phyloP scores from a whole-genome alignment of 768 basidiomycete genomes.

The Cantharellus anzutake region DNA sequence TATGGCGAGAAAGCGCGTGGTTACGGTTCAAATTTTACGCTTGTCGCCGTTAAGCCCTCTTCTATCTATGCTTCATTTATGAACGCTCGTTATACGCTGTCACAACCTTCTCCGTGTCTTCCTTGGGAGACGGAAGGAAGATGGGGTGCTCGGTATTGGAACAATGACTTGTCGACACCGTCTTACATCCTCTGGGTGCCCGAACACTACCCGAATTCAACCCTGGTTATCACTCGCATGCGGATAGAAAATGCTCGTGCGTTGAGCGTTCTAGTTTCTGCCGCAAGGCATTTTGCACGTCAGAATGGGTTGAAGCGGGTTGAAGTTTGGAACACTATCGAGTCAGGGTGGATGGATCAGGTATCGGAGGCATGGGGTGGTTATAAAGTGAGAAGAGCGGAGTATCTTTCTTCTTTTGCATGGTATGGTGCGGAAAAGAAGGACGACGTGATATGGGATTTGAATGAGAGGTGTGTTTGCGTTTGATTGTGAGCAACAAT shows the following conservation, averaged over 20 bases:
- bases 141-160: neutral
- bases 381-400: conserved; percentile 7
- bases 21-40: neutral
- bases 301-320: conserved; percentile 20
- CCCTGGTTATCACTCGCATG: conserved; percentile 29
- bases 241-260: conserved; percentile 13
- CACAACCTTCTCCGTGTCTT: neutral
- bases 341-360: conserved; percentile 13
- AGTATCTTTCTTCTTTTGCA: conserved; percentile 26
- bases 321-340: conserved; percentile 27
- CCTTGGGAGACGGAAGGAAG: neutral
- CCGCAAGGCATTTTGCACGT: conserved; percentile 20
- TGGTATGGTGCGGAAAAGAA: conserved; percentile 25
- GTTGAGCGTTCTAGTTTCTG: conserved; percentile 21
- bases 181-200: neutral
- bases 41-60: neutral
- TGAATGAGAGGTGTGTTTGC: neutral
- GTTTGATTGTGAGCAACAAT: neutral
- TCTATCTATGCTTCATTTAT: neutral
- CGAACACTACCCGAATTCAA: conserved; percentile 8
- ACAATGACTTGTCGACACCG: neutral
- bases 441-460: neutral
- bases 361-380: conserved; percentile 19
- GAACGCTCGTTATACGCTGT: neutral
- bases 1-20: neutral